Conservation (phyloP, 202 grass and related monocot genomes). For the Elaeis oleifera region DNA sequence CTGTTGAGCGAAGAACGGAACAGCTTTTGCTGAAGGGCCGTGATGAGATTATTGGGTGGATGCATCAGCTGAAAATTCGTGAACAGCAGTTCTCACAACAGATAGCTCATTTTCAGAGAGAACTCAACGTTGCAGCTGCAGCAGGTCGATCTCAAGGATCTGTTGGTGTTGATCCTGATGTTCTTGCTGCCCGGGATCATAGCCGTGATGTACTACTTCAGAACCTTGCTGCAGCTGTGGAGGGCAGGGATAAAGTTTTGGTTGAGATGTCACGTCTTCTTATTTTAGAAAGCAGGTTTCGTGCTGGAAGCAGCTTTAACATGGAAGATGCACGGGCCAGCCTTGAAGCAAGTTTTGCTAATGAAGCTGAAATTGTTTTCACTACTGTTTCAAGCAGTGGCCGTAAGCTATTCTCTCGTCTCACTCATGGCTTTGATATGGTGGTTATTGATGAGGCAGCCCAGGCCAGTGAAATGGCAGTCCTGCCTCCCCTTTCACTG, state of each 20-base stretch:
- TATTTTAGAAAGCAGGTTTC: constrained; percentile 82
- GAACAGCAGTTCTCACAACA: constrained; percentile 75
- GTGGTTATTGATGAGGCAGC: constrained; percentile 98
- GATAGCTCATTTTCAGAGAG: constrained; percentile 60
- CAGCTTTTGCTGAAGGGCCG: constrained; percentile 85
- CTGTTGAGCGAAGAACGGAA: constrained; percentile 90
- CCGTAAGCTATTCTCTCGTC: constrained; percentile 87
- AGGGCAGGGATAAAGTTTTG: constrained; percentile 89
- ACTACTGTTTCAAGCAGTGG: constrained; percentile 97
- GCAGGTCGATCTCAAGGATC: constrained; percentile 87
- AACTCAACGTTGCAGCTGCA: constrained; percentile 64
- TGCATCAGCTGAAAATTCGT: constrained; percentile 79
- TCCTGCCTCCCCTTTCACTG: constrained; percentile 79
- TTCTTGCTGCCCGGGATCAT: constrained; percentile 74
- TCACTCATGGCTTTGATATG: constrained; percentile 99
- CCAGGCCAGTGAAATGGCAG: constrained; percentile 94
- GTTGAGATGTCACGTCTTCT: constrained; percentile 91
- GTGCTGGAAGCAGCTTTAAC: constrained; percentile 79
- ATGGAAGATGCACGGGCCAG: constrained; percentile 89
- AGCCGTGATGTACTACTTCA: constrained; percentile 75
- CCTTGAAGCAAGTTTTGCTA: constrained; percentile 94
- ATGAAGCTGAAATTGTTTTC: constrained; percentile 99
- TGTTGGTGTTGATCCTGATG: constrained; percentile 92
- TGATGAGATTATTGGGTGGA: constrained; percentile 81
- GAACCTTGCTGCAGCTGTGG: constrained; percentile 80